These are phyloP conservation scores for Diaporthe australafricana DNA, from an alignment of 2,329 filamentous ascomycete species.

Conservation along the genomic window DNA sequence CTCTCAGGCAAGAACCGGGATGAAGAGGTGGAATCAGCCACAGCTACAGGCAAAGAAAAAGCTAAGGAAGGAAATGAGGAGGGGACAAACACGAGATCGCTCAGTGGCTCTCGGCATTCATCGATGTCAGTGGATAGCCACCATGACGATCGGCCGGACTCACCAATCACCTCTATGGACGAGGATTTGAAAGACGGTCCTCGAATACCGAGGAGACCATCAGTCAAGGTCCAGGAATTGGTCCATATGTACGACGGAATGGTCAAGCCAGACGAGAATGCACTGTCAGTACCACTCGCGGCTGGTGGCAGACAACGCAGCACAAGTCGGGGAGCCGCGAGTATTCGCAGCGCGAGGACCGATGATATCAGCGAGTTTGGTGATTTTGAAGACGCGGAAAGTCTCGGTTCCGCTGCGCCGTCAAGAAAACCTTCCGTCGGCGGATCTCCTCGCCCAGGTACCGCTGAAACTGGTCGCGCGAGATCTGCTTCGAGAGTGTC, in stretches of 20 bases:
- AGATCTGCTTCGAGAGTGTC: slow-evolving; percentile 26
- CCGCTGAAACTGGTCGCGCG: slow-evolving; percentile 12
- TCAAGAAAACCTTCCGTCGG: slow-evolving; percentile 30
- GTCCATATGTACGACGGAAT: slow-evolving; percentile 64
- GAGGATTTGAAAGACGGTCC: slow-evolving; percentile 49
- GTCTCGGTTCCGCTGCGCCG: slow-evolving; percentile 15
- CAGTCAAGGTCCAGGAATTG: slow-evolving; percentile 61
- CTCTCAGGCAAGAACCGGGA: not conserved
- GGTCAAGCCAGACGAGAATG: slow-evolving; percentile 39
- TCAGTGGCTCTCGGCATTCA: slow-evolving; percentile 33
- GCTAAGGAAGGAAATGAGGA: not conserved
- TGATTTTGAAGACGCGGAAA: slow-evolving; percentile 47
- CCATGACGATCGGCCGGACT: slow-evolving; percentile 51
- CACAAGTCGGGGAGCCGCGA: slow-evolving; percentile 31
- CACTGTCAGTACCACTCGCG: slow-evolving; percentile 25
- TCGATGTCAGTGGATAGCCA: slow-evolving; percentile 45
- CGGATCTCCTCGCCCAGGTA: slow-evolving; percentile 27
- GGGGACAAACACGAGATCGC: slow-evolving; percentile 17
- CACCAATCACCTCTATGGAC: slow-evolving; percentile 58
- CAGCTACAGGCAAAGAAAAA: not conserved
- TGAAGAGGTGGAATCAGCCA: not conserved
- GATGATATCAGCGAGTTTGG: slow-evolving; percentile 43
- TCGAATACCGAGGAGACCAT: slow-evolving; percentile 46
- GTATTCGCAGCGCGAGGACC: slow-evolving; percentile 27
- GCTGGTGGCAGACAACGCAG: slow-evolving; percentile 25